Evolutionary conservation across 345 rosid species (phyloP).

Genomic region (Citrus australasica): DNA sequence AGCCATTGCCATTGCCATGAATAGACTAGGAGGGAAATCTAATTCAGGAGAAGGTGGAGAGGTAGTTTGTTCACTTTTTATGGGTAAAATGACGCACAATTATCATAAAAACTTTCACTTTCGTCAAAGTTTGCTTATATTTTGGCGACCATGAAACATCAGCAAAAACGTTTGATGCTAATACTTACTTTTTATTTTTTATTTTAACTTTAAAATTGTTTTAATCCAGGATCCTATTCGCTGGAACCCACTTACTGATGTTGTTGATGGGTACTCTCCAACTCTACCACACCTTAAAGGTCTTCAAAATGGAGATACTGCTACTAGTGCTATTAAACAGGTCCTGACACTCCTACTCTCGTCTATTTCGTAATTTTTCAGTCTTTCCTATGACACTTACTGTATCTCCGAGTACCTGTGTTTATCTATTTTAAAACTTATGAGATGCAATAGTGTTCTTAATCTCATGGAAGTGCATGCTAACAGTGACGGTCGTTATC

Average conservation of each 20-base stretch:
- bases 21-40: conserved; percentile 91
- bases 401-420: not conserved
- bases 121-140: not conserved
- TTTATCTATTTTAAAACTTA: not conserved
- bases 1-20: conserved; percentile 99
- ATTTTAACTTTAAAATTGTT: not conserved
- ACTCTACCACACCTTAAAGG: conserved; percentile 98
- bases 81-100: not conserved
- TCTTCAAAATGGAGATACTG: conserved; percentile 97
- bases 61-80: conserved; percentile 41
- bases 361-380: not conserved
- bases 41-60: conserved; percentile 99
- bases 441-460: not conserved
- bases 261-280: conserved; percentile 95
- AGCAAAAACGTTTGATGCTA: not conserved
- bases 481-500: not conserved
- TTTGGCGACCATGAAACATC: not conserved
- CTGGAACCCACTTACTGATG: conserved; percentile 94
- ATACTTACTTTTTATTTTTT: not conserved
- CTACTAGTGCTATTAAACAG: conserved; percentile 99
- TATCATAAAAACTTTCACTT: not conserved
- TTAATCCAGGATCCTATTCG: conserved; percentile 83
- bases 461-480: conserved; percentile 4
- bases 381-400: not conserved
- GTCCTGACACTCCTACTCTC: conserved; percentile 32